Conservation (phyloP, 2,329 filamentous ascomycete genomes). For the Knoxdaviesia capensis region DNA sequence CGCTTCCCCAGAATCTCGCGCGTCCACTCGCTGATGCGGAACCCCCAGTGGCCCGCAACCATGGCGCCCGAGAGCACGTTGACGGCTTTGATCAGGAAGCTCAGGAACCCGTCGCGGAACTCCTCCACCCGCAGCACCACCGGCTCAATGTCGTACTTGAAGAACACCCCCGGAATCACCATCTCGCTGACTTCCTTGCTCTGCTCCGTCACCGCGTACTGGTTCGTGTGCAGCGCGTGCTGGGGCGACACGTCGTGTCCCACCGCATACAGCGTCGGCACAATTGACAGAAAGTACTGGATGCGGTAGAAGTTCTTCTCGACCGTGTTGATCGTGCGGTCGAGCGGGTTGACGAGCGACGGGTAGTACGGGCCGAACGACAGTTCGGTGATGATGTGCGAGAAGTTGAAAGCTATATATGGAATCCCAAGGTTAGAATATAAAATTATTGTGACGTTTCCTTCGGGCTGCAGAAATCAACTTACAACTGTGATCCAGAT, state of each 20-base stretch:
- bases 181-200: slow-evolving; percentile 48
- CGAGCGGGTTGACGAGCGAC: slow-evolving; percentile 79
- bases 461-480: slow-evolving; percentile 5
- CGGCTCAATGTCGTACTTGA: slow-evolving; percentile 98
- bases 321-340: slow-evolving; percentile 70
- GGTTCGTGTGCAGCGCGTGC: slow-evolving; percentile 72
- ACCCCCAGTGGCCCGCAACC: slow-evolving; percentile 87
- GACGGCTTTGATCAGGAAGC: slow-evolving; percentile 61
- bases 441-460: not conserved
- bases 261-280: slow-evolving; percentile 80
- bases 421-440: not conserved
- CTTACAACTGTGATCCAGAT: slow-evolving; percentile 67
- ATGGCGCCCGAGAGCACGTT: slow-evolving; percentile 84
- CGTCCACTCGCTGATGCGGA: slow-evolving; percentile 63
- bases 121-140: slow-evolving; percentile 76
- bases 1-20: slow-evolving; percentile 31
- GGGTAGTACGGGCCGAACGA: slow-evolving; percentile 97
- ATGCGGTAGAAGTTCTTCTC: slow-evolving; percentile 73
- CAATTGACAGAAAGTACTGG: slow-evolving; percentile 92
- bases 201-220: slow-evolving; percentile 93
- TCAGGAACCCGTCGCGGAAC: slow-evolving; percentile 52
- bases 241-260: slow-evolving; percentile 17
- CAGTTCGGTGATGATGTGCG: slow-evolving; percentile 85
- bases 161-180: slow-evolving; percentile 72
- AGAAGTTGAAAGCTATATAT: slow-evolving; percentile 75